These are phyloP conservation scores for Gleditsia sinensis DNA, from an alignment of 306 rosid species.

Conservation along the genomic window DNA sequence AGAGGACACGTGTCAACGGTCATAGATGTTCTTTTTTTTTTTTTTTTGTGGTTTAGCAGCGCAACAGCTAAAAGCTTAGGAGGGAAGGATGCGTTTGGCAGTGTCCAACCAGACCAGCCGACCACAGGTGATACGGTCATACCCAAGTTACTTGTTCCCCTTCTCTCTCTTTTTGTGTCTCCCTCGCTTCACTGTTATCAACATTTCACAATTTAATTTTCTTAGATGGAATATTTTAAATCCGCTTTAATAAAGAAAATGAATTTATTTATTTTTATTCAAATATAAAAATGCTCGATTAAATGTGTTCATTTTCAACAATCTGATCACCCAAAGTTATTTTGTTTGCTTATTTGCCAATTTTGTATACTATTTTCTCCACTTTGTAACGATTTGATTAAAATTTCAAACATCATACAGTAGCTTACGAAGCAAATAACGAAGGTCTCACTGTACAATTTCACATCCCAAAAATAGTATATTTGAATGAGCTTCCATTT, in stretches of 20 bases:
- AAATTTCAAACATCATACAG: neutral
- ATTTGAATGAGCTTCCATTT: conserved; percentile 15
- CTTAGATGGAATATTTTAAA: too few species aligned
- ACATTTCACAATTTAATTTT: too few species aligned
- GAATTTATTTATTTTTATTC: too few species aligned
- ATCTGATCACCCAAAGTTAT: conserved; percentile 43
- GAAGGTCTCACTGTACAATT: neutral
- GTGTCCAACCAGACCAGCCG: conserved; percentile 44
- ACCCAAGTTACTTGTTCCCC: neutral
- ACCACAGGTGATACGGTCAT: conserved; percentile 17
- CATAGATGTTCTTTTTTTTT: neutral
- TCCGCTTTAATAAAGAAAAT: too few species aligned
- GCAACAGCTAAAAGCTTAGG: too few species aligned
- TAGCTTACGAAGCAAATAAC: neutral
- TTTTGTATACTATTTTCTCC: conserved; percentile 18
- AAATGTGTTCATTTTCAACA: conserved; percentile 8
- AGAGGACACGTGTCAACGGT: conserved; percentile 16
- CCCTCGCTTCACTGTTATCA: neutral
- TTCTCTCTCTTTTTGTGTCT: neutral
- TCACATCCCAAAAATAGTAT: conserved; percentile 5
- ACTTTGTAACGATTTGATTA: neutral
- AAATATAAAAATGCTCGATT: too few species aligned
- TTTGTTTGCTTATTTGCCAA: conserved; percentile 28
- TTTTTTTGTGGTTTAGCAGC: too few species aligned
- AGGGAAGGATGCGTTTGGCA: conserved; percentile 9